phyloP scores from a whole-genome alignment of 2,329 filamentous ascomycete genomes.

The Apiospora hydei region DNA sequence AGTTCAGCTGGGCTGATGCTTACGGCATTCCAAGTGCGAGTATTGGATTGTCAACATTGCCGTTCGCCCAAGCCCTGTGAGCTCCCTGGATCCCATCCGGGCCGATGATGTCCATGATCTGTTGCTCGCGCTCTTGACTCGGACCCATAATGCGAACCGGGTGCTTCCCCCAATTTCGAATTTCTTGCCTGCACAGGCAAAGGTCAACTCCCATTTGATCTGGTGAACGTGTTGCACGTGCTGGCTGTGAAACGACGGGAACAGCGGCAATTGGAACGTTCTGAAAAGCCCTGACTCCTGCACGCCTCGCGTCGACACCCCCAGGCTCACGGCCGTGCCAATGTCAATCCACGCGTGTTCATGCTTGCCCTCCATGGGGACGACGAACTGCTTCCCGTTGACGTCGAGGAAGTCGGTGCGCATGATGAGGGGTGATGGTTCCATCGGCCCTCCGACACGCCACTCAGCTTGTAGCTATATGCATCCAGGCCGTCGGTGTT shows the following conservation, averaged over 20 bases:
- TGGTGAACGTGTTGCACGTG: conserved; percentile 24
- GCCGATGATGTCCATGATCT: neutral
- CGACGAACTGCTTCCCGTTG: neutral
- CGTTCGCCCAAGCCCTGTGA: conserved; percentile 17
- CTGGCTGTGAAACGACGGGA: conserved; percentile 23
- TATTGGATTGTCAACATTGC: neutral
- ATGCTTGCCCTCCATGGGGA: conserved; percentile 7
- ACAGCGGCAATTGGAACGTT: neutral
- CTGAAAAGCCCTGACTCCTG: neutral
- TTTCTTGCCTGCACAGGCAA: conserved; percentile 26
- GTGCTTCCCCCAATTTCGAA: conserved; percentile 10
- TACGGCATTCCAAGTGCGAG: conserved; percentile 20
- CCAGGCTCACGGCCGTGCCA: neutral
- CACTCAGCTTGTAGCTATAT: neutral
- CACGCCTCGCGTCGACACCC: conserved; percentile 7
- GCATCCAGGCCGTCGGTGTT: conserved; percentile 22
- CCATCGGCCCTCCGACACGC: conserved; percentile 11
- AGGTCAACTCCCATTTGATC: conserved; percentile 21
- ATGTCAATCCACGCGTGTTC: conserved; percentile 22
- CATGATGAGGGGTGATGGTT: conserved; percentile 19
- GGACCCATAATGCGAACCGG: conserved; percentile 25
- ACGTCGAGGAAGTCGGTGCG: conserved; percentile 1
- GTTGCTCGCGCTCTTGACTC: conserved; percentile 21
- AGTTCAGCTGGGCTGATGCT: neutral
- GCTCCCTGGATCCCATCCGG: conserved; percentile 21